Evolutionary conservation across 176 grass and related monocot genomes (phyloP).

Genomic region (Musa itinerans): DNA sequence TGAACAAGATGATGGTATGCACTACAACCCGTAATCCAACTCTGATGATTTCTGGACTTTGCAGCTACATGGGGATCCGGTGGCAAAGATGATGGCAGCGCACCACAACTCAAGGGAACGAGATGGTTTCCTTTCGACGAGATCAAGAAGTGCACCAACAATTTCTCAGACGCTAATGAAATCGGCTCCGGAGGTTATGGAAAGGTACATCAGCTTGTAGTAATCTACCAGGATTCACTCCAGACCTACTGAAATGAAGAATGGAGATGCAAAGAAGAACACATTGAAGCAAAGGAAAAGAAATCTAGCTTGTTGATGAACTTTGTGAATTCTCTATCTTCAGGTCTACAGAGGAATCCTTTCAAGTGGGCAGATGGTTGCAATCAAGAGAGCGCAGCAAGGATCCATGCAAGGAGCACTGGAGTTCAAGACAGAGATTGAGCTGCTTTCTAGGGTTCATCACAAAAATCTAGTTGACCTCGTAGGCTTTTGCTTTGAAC

Average conservation of each 20-base stretch:
- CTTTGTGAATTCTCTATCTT: neutral
- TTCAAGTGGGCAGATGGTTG: slow-evolving; percentile 9
- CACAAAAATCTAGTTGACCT: slow-evolving; percentile 20
- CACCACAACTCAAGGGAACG: slow-evolving; percentile 51
- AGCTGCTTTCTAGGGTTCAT: slow-evolving; percentile 22
- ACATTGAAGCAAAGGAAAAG: neutral
- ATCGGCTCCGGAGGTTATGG: slow-evolving; percentile 72
- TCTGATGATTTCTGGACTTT: slow-evolving; percentile 6
- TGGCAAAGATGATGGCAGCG: slow-evolving; percentile 34
- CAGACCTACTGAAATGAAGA: neutral
- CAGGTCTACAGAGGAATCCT: slow-evolving; percentile 19
- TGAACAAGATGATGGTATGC: too few relatives aligned
- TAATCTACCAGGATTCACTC: neutral
- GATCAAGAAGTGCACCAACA: slow-evolving; percentile 55
- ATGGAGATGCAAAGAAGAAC: slow-evolving; percentile 12
- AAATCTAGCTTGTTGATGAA: too few relatives aligned
- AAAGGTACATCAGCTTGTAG: slow-evolving; percentile 37
- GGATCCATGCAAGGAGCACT: slow-evolving; percentile 20
- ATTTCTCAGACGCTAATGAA: slow-evolving; percentile 46
- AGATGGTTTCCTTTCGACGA: slow-evolving; percentile 55
- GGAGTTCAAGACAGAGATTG: slow-evolving; percentile 19
- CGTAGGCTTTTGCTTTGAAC: slow-evolving; percentile 15
- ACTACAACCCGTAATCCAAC: neutral
- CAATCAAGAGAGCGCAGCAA: slow-evolving; percentile 19
- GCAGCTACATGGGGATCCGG: slow-evolving; percentile 54